Base-by-base conservation (phyloP, 768 basidiomycete species). In the Asterophora parasitica region DNA sequence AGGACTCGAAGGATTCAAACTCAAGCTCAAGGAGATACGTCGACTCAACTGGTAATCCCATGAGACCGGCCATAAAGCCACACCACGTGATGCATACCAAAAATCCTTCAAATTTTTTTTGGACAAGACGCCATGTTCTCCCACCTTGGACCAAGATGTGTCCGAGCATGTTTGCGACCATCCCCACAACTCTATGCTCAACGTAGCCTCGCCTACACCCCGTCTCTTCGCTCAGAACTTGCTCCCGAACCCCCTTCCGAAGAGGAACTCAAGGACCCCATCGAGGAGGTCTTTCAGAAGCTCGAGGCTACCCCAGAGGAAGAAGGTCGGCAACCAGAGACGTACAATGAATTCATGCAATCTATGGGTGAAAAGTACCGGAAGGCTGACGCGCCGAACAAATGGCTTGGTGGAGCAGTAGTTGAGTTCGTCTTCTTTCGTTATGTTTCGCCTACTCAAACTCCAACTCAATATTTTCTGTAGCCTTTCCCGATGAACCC, bases 401-500 rank as follows among this genome's bases (percentile, higher is more conserved):
- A 83, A 47, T 90, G 84, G 82, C 69, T 91, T 7, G 78, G 79
- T 52, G 70, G 65, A 27, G 64, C 71, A 54, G 71, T 75, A 70
- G 83, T 81, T 67, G 66, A 70, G 75, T 72, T 59, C 57, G 54
- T 63, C 61, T 61, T 58, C 19, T n/a, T 47, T 48, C 27, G 37
- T 48, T 39, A 26, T 53, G 23, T 40, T 35, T 26, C 7, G n/a
- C 17, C 16, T 31, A 31, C 42, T 32, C 46, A 41, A 53, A 49
- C 15, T 36, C 31, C 47, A 17, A 53, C 46, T 46, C 46, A 49
- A 54, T 26, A 52, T 42, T 17, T 16, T 28, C n/a, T 45, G 13
- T 48, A 93, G 90, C 91, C 90, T 0, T 93, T 93, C 62, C 88
- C 89, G 10, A 71, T 88, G 66, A 94, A 95, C 59, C 81, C 81